phyloP scores from a whole-genome alignment of 179 eudicot species.

The Spergularia azorica region DNA sequence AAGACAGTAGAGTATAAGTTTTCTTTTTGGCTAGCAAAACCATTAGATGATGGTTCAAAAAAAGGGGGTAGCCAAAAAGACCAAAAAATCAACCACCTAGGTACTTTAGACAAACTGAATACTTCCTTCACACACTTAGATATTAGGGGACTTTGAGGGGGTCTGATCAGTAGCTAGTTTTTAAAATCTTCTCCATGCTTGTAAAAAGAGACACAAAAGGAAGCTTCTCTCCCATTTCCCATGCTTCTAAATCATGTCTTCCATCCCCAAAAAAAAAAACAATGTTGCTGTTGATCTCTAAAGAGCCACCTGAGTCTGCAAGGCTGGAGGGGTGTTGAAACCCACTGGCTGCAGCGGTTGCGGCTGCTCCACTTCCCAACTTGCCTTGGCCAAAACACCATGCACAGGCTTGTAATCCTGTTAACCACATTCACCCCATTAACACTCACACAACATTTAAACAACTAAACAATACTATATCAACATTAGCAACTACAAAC shows the following conservation, averaged over 20 bases:
- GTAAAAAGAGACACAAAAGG: constrained; percentile 19
- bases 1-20: not conserved
- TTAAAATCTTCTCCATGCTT: not conserved
- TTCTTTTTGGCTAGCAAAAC: constrained; percentile 22
- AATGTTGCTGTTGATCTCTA: constrained; percentile 14
- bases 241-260: constrained; percentile 1
- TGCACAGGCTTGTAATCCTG: constrained; percentile 71
- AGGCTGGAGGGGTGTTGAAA: constrained; percentile 37
- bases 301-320: constrained; percentile 48
- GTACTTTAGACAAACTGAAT: not conserved
- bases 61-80: not conserved
- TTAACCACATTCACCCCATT: not conserved
- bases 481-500: not conserved
- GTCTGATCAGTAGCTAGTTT: constrained; percentile 11
- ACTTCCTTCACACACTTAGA: constrained; percentile 17
- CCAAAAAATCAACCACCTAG: not conserved
- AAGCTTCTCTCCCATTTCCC: constrained; percentile 20
- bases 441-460: not conserved
- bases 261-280: constrained; percentile 8
- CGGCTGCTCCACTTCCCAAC: constrained; percentile 67
- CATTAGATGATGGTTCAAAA: not conserved
- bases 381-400: constrained; percentile 50
- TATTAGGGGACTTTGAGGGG: constrained; percentile 4
- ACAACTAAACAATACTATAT: not conserved
- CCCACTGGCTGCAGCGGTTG: constrained; percentile 36